These are phyloP conservation scores for Eutrema japonicum DNA, from an alignment of 345 rosid genomes.

Conservation along the genomic window DNA sequence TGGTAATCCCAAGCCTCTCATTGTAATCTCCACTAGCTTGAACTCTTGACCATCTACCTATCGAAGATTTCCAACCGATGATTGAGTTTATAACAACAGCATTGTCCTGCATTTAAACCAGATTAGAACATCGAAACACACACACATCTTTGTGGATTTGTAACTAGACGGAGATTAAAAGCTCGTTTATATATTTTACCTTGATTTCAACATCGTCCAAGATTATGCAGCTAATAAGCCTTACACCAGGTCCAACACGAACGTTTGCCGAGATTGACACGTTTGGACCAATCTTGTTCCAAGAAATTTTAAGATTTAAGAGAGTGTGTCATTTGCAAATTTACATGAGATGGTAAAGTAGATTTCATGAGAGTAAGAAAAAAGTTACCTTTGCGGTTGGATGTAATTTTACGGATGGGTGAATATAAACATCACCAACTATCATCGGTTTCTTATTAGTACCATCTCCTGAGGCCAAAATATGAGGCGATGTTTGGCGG, in stretches of 20 bases:
- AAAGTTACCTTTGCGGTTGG: slow-evolving; percentile 74
- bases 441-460: slow-evolving; percentile 52
- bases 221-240: slow-evolving; percentile 81
- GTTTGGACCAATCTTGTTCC: slow-evolving; percentile 81
- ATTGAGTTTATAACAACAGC: slow-evolving; percentile 74
- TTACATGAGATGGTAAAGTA: not conserved
- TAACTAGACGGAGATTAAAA: not conserved
- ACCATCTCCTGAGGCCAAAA: slow-evolving; percentile 67
- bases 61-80: slow-evolving; percentile 81
- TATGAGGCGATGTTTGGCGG: slow-evolving; percentile 57
- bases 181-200: slow-evolving; percentile 41
- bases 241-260: slow-evolving; percentile 86
- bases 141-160: not conserved
- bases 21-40: slow-evolving; percentile 79
- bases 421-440: slow-evolving; percentile 74
- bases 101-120: slow-evolving; percentile 59
- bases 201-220: slow-evolving; percentile 72
- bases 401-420: slow-evolving; percentile 87
- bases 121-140: slow-evolving; percentile 1
- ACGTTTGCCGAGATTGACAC: slow-evolving; percentile 88
- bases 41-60: slow-evolving; percentile 84
- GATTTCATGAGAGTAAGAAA: not conserved
- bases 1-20: slow-evolving; percentile 73
- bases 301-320: not conserved
- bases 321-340: not conserved